Conservation (phyloP, 2,329 filamentous ascomycete species). For the Didymella lethalis region DNA sequence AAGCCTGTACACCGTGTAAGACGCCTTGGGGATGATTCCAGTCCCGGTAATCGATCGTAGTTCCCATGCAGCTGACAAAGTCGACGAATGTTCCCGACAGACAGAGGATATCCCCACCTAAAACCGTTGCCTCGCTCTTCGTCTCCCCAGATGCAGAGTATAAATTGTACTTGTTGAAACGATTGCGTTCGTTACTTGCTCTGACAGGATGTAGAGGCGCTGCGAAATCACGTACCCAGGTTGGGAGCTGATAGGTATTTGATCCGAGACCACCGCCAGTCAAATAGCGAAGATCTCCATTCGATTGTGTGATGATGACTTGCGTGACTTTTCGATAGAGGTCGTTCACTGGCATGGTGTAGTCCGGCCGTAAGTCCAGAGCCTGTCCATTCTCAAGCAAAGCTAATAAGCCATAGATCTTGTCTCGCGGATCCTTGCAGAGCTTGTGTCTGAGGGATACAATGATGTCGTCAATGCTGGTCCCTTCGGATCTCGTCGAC, state of each 20-base stretch:
- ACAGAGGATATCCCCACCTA: background rate
- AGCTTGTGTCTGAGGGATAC: conserved; percentile 8
- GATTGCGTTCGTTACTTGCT: conserved; percentile 4
- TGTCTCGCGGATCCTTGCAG: conserved; percentile 11
- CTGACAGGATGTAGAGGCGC: background rate
- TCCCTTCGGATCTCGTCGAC: background rate
- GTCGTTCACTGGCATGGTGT: background rate
- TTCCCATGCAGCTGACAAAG: background rate
- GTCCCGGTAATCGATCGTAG: background rate
- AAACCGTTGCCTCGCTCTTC: background rate
- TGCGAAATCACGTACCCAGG: conserved; percentile 10
- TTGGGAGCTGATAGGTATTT: conserved; percentile 1
- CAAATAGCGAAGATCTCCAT: conserved; percentile 2
- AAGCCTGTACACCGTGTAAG: background rate
- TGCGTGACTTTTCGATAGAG: conserved; percentile 2
- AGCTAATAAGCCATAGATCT: conserved; percentile 8
- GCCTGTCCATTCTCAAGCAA: background rate
- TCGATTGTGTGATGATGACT: background rate
- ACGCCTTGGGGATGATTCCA: background rate
- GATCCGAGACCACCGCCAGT: conserved; percentile 7
- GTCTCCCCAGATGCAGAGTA: background rate
- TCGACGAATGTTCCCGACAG: background rate
- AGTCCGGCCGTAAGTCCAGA: background rate
- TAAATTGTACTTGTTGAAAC: background rate
- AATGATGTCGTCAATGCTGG: background rate